Conservation (phyloP, 306 rosid genomes). For the Abrus precatorius region DNA sequence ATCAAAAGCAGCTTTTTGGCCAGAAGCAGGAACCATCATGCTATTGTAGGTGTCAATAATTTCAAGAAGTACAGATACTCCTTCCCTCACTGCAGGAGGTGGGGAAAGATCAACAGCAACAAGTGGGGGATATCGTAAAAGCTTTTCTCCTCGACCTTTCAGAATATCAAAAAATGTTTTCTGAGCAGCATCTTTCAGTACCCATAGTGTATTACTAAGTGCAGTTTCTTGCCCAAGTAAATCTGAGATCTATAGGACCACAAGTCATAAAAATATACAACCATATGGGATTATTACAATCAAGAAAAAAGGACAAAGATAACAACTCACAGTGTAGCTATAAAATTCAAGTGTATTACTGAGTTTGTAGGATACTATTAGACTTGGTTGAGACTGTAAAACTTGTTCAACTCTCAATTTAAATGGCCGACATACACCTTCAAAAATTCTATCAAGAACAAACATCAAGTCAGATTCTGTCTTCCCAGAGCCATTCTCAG, state of each 20-base stretch:
- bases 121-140: constrained; percentile 91
- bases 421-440: constrained; percentile 99
- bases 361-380: constrained; percentile 90
- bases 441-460: constrained; percentile 97
- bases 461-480: constrained; percentile 79
- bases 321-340: constrained; percentile 85
- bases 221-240: constrained; percentile 93
- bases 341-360: constrained; percentile 92
- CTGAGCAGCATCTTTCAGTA: constrained; percentile 90
- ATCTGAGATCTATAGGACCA: constrained; percentile 78
- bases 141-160: constrained; percentile 89
- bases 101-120: constrained; percentile 98
- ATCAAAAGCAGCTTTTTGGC: constrained; percentile 79
- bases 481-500: constrained; percentile 68
- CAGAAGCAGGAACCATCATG: constrained; percentile 90
- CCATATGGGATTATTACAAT: constrained; percentile 6
- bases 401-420: constrained; percentile 99
- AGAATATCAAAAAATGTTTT: constrained; percentile 93
- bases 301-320: constrained; percentile 17
- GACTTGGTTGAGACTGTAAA: constrained; percentile 94
- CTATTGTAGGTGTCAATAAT: constrained; percentile 82
- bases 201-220: constrained; percentile 85
- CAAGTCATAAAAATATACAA: constrained; percentile 36
- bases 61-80: constrained; percentile 91
- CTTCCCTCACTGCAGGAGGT: constrained; percentile 97